A percentile compares a stretch with the other conserved stretches of the same genome.
These are phyloP conservation scores for Anthoceros angustus DNA, from an alignment of 225 moss, liverwort and hornwort genomes.

Conservation along the genomic window DNA sequence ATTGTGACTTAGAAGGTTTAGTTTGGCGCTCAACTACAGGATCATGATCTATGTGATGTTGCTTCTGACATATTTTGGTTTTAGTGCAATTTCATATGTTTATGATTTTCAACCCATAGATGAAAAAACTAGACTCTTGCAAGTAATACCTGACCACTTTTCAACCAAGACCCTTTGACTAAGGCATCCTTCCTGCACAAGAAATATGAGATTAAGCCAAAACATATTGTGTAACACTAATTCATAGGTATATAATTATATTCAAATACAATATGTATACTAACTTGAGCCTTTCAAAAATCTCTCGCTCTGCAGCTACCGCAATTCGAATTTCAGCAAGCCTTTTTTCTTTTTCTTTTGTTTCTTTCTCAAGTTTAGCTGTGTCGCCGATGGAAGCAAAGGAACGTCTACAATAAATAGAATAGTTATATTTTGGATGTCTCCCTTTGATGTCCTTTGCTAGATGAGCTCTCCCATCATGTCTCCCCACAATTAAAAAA, in stretches of 20 bases:
- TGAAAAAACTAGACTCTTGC: too few relatives aligned
- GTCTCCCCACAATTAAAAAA: too few relatives aligned
- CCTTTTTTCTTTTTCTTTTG: constrained; percentile 32
- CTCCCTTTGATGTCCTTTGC: too few relatives aligned
- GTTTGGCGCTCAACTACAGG: not conserved
- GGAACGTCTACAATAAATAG: not conserved
- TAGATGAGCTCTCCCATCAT: too few relatives aligned
- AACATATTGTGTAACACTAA: not conserved
- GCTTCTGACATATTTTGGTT: not conserved
- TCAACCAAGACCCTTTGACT: not conserved
- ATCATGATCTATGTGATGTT: not conserved
- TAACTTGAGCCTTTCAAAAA: constrained; percentile 28
- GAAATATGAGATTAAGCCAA: not conserved
- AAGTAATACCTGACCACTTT: not conserved
- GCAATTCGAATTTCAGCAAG: constrained; percentile 34
- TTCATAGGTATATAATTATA: not conserved
- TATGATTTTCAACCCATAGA: not conserved
- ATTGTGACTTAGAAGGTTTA: not conserved
- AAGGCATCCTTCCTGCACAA: not conserved
- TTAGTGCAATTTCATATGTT: not conserved
- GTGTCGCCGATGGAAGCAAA: constrained; percentile 24
- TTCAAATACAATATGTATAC: not conserved
- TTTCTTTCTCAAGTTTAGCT: constrained; percentile 39
- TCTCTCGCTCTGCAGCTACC: constrained; percentile 25
- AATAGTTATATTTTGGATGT: not conserved